Evolutionary conservation across 148 eudicot genomes (phyloP).

Genomic region (Chenopodium suecicum): DNA sequence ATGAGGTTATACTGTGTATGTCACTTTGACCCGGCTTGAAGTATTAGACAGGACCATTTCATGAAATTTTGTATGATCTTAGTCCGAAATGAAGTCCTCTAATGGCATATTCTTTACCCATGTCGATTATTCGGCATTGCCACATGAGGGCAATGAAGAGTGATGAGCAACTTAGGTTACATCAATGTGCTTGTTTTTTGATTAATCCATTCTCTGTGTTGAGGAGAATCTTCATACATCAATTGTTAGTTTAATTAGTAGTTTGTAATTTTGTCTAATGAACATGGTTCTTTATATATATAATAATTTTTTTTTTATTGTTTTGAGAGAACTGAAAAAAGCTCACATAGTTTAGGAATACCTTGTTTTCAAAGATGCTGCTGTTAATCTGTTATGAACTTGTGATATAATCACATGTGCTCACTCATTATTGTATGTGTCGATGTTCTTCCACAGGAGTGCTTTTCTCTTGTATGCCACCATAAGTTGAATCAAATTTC

Average conservation of each 20-base stretch:
- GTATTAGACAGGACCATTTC: too few relatives aligned
- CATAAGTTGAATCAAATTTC: not conserved
- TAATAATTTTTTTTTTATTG: not conserved
- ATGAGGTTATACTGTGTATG: not conserved
- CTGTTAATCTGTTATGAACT: not conserved
- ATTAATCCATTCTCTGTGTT: not conserved
- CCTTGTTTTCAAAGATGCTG: not conserved
- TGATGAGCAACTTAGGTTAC: not conserved
- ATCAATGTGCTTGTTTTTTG: not conserved
- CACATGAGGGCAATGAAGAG: not conserved
- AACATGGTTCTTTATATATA: not conserved
- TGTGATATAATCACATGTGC: not conserved
- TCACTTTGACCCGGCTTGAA: too few relatives aligned
- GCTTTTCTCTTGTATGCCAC: constrained; percentile 9
- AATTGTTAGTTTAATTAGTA: not conserved
- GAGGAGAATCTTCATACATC: not conserved
- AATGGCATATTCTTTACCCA: not conserved
- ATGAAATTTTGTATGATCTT: not conserved
- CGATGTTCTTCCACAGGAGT: not conserved
- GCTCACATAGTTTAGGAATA: not conserved
- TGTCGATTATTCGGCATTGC: not conserved
- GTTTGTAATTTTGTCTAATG: not conserved
- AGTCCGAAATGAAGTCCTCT: not conserved
- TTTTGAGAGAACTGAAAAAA: not conserved
- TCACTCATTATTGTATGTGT: not conserved